These are phyloP conservation scores for Arthroderma sp. DNA, from an alignment of 2,329 filamentous ascomycete genomes.

Conservation along the genomic window DNA sequence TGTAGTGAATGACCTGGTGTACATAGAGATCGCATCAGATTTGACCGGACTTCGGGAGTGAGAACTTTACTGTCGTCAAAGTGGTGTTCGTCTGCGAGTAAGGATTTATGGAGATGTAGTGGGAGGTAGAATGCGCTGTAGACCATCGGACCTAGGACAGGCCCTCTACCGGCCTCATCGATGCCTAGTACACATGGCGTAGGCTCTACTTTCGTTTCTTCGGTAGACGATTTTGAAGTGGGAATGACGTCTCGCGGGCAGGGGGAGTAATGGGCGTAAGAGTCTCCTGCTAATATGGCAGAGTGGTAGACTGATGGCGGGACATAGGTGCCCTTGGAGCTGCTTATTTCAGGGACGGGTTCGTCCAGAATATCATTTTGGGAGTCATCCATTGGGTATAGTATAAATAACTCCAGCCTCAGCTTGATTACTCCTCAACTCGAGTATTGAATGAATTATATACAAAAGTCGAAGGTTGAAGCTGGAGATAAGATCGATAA, in stretches of 20 bases:
- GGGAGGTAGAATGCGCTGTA: slow-evolving; percentile 61
- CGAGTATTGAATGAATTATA: not conserved
- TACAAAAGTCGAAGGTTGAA: not conserved
- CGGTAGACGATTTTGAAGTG: slow-evolving; percentile 21
- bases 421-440: not conserved
- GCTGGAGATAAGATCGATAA: not conserved
- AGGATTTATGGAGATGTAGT: slow-evolving; percentile 51
- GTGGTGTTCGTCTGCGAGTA: slow-evolving; percentile 67
- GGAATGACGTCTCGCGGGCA: slow-evolving; percentile 51
- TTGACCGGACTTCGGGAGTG: slow-evolving; percentile 63
- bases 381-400: slow-evolving; percentile 25
- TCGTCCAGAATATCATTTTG: slow-evolving; percentile 11
- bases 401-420: not conserved
- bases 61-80: slow-evolving; percentile 95
- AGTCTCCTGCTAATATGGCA: slow-evolving; percentile 50
- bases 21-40: slow-evolving; percentile 61
- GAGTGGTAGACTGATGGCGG: slow-evolving; percentile 55
- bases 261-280: slow-evolving; percentile 60
- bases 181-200: slow-evolving; percentile 70
- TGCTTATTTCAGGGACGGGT: slow-evolving; percentile 25
- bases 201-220: slow-evolving; percentile 23
- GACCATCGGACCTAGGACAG: slow-evolving; percentile 70
- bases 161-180: slow-evolving; percentile 86
- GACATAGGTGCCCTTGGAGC: slow-evolving; percentile 39
- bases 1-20: slow-evolving; percentile 47